Base-by-base conservation (phyloP, 352 stramenopile genomes). In the Thalassiosira mediterranea region DNA sequence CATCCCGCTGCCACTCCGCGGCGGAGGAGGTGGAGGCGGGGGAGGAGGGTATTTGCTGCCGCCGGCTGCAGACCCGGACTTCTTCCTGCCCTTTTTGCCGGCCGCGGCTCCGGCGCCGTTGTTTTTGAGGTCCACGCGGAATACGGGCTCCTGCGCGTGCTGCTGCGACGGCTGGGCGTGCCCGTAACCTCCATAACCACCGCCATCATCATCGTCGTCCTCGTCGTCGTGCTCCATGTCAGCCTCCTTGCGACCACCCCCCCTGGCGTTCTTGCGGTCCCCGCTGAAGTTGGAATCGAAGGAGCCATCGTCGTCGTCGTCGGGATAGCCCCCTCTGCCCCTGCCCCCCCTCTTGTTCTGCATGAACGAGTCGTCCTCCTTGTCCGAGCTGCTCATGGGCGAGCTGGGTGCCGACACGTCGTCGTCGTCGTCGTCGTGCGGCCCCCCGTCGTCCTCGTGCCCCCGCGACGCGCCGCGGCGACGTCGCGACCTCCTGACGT, bases 51-150 rank as follows among this genome's bases (percentile, higher is more conserved):
- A 65, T 5, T 19, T 46, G 10, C 48, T 15, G 10, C 58, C 31
- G 13, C 32, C 40, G n/a, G n/a, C n/a, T n/a, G n/a, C n/a, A n/a
- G n/a, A n/a, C n/a, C n/a, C n/a, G n/a, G n/a, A n/a, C n/a, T n/a
- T n/a, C n/a, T n/a, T n/a, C n/a, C n/a, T 29, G 25, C 70, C 25
- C 57, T 62, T 28, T 72, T 73, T 38, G n/a, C 21, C 11, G 40
- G 11, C 53, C 15, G 11, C 23, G 25, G 51, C 53, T 48, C 42
- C 44, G 40, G 26, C 40, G 38, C 11, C 65, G 58, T 44, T 72
- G n/a, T 48, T 69, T 21, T 68, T 72, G 31, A 79, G 54, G 65
- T 79, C 63, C 4, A 79, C 70, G 2, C 62, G 60, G 56, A 79
- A 79, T 19, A 70, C 31, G 3, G 65, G 65, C 17, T 54, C 44